phyloP scores from a whole-genome alignment of 129 eudicot species.

The Smallanthus sonchifolius region DNA sequence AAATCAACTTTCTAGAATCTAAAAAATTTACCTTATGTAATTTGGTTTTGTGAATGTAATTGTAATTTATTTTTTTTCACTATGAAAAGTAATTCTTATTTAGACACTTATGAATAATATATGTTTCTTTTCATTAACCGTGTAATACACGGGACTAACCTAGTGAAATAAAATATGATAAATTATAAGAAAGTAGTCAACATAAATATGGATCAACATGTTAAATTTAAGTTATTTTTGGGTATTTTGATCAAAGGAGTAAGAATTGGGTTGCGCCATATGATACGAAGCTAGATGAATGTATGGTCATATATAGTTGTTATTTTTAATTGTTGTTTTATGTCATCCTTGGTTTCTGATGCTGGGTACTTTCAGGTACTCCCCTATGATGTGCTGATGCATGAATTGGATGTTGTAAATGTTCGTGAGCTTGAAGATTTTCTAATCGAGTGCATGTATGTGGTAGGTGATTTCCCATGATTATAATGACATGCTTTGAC shows the following conservation, averaged over 20 bases:
- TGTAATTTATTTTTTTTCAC: no score
- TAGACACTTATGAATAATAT: no score
- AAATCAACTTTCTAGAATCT: no score
- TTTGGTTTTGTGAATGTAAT: no score
- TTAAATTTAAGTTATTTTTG: neutral
- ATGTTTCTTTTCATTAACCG: no score
- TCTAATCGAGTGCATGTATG: slow-evolving; percentile 97
- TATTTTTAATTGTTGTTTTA: neutral
- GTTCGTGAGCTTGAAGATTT: slow-evolving; percentile 96
- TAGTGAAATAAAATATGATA: neutral
- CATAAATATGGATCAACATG: neutral
- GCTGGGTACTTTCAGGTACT: slow-evolving; percentile 52
- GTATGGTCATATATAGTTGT: neutral
- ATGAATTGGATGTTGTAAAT: slow-evolving; percentile 81
- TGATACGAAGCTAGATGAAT: neutral
- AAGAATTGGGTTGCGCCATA: neutral
- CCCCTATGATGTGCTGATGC: slow-evolving; percentile 78
- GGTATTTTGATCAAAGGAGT: neutral
- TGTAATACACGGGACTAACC: no score
- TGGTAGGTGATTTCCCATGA: slow-evolving; percentile 53
- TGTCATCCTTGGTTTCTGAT: neutral
- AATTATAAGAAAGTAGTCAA: neutral
- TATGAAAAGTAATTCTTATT: no score
- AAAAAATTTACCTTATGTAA: no score
- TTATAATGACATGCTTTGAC: neutral